Evolutionary conservation across 441 rosid species (phyloP), one percentile per base, ranked within the genome.

Genomic region (Gossypium lobatum): DNA sequence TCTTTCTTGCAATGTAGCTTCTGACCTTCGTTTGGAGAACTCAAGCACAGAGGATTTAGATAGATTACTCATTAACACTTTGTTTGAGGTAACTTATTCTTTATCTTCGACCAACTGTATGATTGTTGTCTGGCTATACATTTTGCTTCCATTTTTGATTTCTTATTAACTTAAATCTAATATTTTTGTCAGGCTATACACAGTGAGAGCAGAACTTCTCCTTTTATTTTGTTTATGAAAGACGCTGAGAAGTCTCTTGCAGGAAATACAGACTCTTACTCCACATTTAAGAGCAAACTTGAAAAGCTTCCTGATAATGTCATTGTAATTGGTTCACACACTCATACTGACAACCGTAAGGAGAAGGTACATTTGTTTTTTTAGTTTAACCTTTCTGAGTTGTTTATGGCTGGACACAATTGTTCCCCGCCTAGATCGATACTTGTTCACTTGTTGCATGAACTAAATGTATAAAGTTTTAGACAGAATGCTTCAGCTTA

Each of bases 191-290:
- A 90, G 95, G 91, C 74, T 77, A 81, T 90, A 71, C 42, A 59
- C 25, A 84, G 75, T 42, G 92, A 85, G 80, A 90, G 95, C 84
- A 80, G 88, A 81, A 84, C 79, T 76, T 83, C 82, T 79, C 89
- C 95, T 78, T 90, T 90, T 82, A 84, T 90, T 83, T 88, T 90
- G 85, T 90, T 88, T 53, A 73, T 87, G 92, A 90, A 90, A 84
- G 93, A 90, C 76, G 88, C 86, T 63, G 95, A 90, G 88, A 88
- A 90, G 85, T 88, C 95, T 73, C 79, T 90, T 81, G 88, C 84
- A 17, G 91, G 92, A 74, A 88, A 89, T 78, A 80, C 87, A 7
- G 95, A 90, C 65, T 77, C 88, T 52, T 84, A 81, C 71, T 73
- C 88, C 55, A 70, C 88, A 54, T 90, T 90, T 71, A 90, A 84